Base-by-base conservation (phyloP, 1,284 basidiomycete species). In the Rhodotorula sp. region DNA sequence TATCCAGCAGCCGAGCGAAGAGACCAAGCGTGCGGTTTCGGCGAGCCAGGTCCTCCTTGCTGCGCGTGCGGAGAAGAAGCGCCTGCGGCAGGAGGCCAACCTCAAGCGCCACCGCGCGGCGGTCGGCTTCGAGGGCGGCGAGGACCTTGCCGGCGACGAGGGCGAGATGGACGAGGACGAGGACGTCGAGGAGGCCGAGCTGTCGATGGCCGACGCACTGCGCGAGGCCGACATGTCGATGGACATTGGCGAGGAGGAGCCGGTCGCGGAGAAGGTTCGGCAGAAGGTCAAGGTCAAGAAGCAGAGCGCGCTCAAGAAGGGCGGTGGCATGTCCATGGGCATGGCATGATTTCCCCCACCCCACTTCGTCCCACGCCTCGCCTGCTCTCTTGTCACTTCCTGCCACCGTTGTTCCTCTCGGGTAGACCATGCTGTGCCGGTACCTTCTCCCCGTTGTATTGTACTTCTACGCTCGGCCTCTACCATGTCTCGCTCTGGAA, bases 21-120 rank as follows among this genome's bases (percentile, higher is more conserved):
- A 68, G 41, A 79, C 77, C 10, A 72, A 71, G 61, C 76, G 77
- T 61, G 79, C 79, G 0, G 67, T 77, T 51, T 56, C 69, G n/a
- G 78, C 77, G 7, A 77, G 78, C n/a, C 61, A 73, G 21, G 61
- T 76, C 22, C 57, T 76, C 27, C 64, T 77, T 48, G 56, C 64
- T 57, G 75, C 67, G 53, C 69, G 58, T 27, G 71, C 68, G 64
- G 74, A 72, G 64, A 74, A 69, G 68, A 76, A 79, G 70, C 73
- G 71, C 46, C 69, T 64, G 22, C 68, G 74, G 9, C 61, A 72
- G 55, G 64, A 63, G 25, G 64, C 71, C 48, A 55, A 60, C 25
- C 37, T 58, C 19, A 34, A 57, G n/a, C 70, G 70, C 41, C 61
- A 61, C 22, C 61, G 66, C 13, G 54, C 60, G 39, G 51, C 59